Conservation (phyloP, 1,284 basidiomycete genomes). For the Neonothopanus nambi region DNA sequence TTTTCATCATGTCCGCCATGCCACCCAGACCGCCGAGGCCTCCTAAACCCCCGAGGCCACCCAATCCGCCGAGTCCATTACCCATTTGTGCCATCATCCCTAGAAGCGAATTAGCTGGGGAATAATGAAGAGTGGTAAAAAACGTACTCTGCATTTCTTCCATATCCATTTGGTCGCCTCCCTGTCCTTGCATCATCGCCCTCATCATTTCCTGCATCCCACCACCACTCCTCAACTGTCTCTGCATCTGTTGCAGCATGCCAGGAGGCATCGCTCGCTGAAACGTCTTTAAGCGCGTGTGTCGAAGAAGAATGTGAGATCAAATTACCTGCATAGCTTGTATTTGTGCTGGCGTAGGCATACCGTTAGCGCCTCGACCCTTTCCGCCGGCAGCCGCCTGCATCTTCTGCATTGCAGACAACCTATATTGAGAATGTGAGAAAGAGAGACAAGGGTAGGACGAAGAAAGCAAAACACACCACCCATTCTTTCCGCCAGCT, state of each 20-base stretch:
- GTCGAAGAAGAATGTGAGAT: conserved; percentile 8
- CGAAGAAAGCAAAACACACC: conserved; percentile 43
- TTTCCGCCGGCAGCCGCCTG: conserved; percentile 83
- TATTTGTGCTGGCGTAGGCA: conserved; percentile 90
- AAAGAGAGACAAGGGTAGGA: conserved; percentile 12
- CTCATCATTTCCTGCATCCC: conserved; percentile 97
- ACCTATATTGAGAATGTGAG: conserved; percentile 40
- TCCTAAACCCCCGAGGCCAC: conserved; percentile 57
- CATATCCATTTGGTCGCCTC: conserved; percentile 80
- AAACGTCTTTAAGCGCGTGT: conserved; percentile 15
- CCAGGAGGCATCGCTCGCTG: conserved; percentile 88
- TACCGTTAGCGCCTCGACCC: conserved; percentile 80
- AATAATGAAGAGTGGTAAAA: conserved; percentile 5
- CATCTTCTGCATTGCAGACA: conserved; percentile 89
- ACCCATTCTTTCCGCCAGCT: conserved; percentile 95
- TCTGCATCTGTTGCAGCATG: conserved; percentile 83
- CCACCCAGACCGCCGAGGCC: conserved; percentile 60
- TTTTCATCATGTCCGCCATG: conserved; percentile 86
- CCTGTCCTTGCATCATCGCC: conserved; percentile 91
- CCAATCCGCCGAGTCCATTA: conserved; percentile 50
- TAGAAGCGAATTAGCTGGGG: conserved; percentile 17
- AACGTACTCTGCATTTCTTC: conserved; percentile 81
- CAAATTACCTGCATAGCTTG: conserved; percentile 79
- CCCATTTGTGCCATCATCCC: conserved; percentile 91
- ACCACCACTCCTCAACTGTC: conserved; percentile 78